A percentile compares a stretch with the other conserved stretches of the same genome.
Conservation (phyloP, 2,329 filamentous ascomycete species). For the Incumbomyces lentus region DNA sequence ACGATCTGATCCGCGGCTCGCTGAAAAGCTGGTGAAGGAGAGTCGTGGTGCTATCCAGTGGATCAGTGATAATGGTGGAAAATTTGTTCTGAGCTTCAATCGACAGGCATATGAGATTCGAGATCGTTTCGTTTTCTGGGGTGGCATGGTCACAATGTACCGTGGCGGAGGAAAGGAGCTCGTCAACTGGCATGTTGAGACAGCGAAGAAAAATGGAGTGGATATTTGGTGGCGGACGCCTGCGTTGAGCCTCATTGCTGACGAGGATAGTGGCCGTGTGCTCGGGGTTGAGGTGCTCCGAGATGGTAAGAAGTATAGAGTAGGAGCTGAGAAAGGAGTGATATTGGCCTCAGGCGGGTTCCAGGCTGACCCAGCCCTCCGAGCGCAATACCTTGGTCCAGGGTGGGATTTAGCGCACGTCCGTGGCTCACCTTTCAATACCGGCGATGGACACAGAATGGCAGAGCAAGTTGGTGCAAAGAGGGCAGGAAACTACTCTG, state of each 20-base stretch:
- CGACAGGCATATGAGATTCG: slow-evolving; percentile 56
- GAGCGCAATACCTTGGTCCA: slow-evolving; percentile 45
- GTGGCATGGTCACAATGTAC: slow-evolving; percentile 51
- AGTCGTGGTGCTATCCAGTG: slow-evolving; percentile 44
- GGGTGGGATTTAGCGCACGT: slow-evolving; percentile 55
- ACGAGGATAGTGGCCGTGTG: slow-evolving; percentile 22
- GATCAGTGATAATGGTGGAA: slow-evolving; percentile 44
- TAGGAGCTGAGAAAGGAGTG: slow-evolving; percentile 32
- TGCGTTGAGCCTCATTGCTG: slow-evolving; percentile 31
- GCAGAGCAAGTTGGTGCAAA: slow-evolving; percentile 41
- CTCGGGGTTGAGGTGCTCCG: slow-evolving; percentile 9
- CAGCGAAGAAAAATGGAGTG: slow-evolving; percentile 36
- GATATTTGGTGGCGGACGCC: slow-evolving; percentile 38
- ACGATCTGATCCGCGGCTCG: slow-evolving; percentile 42
- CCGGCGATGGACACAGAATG: slow-evolving; percentile 46
- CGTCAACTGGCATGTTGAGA: slow-evolving; percentile 38
- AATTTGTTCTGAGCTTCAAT: slow-evolving; percentile 53
- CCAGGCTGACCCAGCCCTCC: slow-evolving; percentile 49
- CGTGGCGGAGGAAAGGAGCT: slow-evolving; percentile 51
- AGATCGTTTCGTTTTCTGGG: slow-evolving; percentile 55
- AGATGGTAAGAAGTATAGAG: slow-evolving; percentile 18
- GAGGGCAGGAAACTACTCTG: slow-evolving; percentile 49
- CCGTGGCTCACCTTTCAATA: slow-evolving; percentile 55
- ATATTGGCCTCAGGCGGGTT: slow-evolving; percentile 54
- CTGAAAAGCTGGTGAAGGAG: slow-evolving; percentile 41